Base-by-base conservation (phyloP, 164 flowering plant species). In the Umbellularia californica region DNA sequence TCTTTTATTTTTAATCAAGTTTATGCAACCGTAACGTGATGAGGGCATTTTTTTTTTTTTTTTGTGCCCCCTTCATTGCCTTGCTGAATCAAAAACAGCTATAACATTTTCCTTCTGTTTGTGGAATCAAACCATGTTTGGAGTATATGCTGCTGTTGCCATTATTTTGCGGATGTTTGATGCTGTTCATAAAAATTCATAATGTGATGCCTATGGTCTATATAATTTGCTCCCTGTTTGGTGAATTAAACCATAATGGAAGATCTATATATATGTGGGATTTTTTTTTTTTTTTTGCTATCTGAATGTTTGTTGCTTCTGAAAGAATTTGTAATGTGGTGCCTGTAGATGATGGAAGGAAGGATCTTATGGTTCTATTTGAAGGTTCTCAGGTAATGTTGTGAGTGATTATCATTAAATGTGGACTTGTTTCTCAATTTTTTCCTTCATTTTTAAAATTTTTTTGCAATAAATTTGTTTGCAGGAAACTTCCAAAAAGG, bases 361-460 rank as follows among this genome's bases (percentile, higher is more conserved):
- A 75, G 69, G 87, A 85, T 74, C 73, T 86, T 12, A 77, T 83
- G 83, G 81, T 78, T 55, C 81, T 88, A 25, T 83, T 84, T 51
- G 94, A 90, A 78, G 84, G 84, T 73, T 83, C 92, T 74, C 90
- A 92, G 88, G 97, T 92, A n/a, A 58, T 23, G 12, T 28, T 67
- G 3, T 33, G 11, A 5, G 66, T 50, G 14, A 25, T 60, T 28
- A n/a, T 14, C 58, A 27, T 14, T 28, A 20, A 15, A 55, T 50
- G 64, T 41, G 41, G 50, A 71, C 3, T 55, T 70, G 24, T 13
- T 55, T 55, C n/a, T 17, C 60, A 15, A 52, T 13, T 55, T 20
- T 55, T 55, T 15, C n/a, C 20, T 7, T 35, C 52, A 27, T 25
- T 33, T 55, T n/a, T 19, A 15, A 17, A 11, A 55, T 1, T 60